Evolutionary conservation across 208 protist species (phyloP).

Genomic region (Entamoeba invadens): DNA sequence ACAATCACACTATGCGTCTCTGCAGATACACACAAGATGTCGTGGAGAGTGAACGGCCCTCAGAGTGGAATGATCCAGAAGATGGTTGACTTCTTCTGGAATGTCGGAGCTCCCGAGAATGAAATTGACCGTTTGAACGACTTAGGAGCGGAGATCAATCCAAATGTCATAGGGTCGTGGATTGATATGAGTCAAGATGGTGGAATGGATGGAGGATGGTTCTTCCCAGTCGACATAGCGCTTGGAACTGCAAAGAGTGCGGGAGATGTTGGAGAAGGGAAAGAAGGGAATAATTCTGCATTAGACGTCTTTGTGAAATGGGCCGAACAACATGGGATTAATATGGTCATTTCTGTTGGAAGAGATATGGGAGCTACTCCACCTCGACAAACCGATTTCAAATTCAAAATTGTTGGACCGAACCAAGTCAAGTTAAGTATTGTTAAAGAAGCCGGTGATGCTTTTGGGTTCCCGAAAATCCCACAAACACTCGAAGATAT

Average conservation of each 20-base stretch:
- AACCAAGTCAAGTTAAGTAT: conserved; percentile 21
- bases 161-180: conserved; percentile 17
- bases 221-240: conserved; percentile 21
- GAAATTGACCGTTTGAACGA: conserved; percentile 26
- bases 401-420: conserved; percentile 32
- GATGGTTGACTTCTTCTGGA: conserved; percentile 29
- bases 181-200: conserved; percentile 22
- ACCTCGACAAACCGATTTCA: conserved; percentile 41
- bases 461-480: conserved; percentile 37
- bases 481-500: conserved; percentile 20
- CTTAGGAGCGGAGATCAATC: conserved; percentile 14
- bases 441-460: conserved; percentile 33
- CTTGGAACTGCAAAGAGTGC: conserved; percentile 8
- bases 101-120: conserved; percentile 20
- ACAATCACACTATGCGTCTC: background rate
- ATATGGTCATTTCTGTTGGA: conserved; percentile 32
- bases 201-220: conserved; percentile 29
- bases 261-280: conserved; percentile 7
- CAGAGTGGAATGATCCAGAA: conserved; percentile 18
- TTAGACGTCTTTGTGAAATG: background rate
- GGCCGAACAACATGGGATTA: conserved; percentile 17
- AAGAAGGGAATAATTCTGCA: too few species aligned
- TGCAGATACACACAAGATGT: background rate
- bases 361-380: conserved; percentile 45
- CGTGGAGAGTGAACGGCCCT: background rate